Conservation (phyloP, 169 alveolate species). For the Eimeria mitis region DNA sequence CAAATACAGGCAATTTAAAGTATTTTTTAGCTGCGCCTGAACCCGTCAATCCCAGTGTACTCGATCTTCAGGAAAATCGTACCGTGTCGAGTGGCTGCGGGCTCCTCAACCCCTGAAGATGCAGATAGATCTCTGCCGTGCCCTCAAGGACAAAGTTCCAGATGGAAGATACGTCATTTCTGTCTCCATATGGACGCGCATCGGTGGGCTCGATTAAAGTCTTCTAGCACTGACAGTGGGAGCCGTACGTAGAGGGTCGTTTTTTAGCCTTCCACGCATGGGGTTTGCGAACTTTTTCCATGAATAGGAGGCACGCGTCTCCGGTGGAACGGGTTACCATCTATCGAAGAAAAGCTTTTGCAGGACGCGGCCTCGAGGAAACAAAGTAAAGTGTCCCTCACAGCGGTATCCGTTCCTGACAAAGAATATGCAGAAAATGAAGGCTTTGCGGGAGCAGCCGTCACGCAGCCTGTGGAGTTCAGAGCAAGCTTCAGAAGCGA, state of each 20-base stretch:
- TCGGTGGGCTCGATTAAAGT: slow-evolving; percentile 35
- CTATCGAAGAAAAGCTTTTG: slow-evolving; percentile 16
- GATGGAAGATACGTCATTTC: slow-evolving; percentile 86
- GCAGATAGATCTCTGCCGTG: slow-evolving; percentile 85
- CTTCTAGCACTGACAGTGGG: not conserved
- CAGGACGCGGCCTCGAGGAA: not conserved
- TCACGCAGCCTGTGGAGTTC: slow-evolving; percentile 29
- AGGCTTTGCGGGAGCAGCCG: slow-evolving; percentile 21
- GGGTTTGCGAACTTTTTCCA: not conserved
- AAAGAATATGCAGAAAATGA: not conserved
- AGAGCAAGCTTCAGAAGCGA: slow-evolving; percentile 8
- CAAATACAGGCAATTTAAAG: too few relatives aligned
- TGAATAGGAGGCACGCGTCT: slow-evolving; percentile 62
- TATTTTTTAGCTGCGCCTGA: not conserved
- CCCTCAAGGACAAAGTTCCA: slow-evolving; percentile 88
- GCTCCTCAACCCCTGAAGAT: slow-evolving; percentile 83
- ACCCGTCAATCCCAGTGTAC: not conserved
- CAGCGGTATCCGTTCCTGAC: not conserved
- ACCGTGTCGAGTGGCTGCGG: slow-evolving; percentile 77
- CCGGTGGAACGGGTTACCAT: slow-evolving; percentile 30
- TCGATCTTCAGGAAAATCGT: slow-evolving; percentile 61
- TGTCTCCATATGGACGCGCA: slow-evolving; percentile 83
- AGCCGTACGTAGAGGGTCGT: not conserved
- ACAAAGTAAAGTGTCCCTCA: not conserved
- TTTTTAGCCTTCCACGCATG: not conserved